Evolutionary conservation across 345 rosid species (phyloP), one percentile per base, ranked within the genome.

Genomic region (Eucalyptus cloeziana): DNA sequence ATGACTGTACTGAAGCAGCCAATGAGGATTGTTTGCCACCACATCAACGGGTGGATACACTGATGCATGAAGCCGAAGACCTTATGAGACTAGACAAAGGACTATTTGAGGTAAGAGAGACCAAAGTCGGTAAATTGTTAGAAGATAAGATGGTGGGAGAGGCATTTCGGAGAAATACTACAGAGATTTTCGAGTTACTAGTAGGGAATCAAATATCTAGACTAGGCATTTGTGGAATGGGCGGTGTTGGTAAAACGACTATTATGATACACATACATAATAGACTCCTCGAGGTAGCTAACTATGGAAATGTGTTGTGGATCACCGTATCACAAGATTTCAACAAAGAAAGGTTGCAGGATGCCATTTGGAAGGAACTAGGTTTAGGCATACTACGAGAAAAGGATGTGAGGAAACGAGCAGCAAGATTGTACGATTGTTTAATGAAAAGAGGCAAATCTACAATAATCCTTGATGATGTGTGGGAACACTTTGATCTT

Each of bases 1-100:
- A 15, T 50, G 54, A 16, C 16, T 15, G 8, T 50, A 0, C 8
- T 2, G 1, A 15, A 16, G 3, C 3, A 6, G 0, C 8, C 0
- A 50, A 7, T 0, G 3, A 50, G 21, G 54, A 50, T 6, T 15
- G 21, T 16, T 50, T 50, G 19, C 8, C 54, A 15, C 1, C 52
- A 5, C 7, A 50, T 6, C 7, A 50, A 15, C 3, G 0, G 3
- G 52, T 50, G 21, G 19, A 50, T 1, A 50, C 0, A 15, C 0
- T 50, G 3, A 1, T 50, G 3, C 1, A 1, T 15, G 21, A 50
- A 6, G 54, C 0, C 6, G 54, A 50, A 16, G 54, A 50, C 54
- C 7, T 15, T 6, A 16, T 0, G 3, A 6, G 54, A 50, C 54
- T 1, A 6, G 3, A 1, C 54, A 16, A 2, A 50, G 21, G 54